Base-by-base conservation (phyloP, 192 early-diverging fungal genomes). In the Umbelopsis vinacea region DNA sequence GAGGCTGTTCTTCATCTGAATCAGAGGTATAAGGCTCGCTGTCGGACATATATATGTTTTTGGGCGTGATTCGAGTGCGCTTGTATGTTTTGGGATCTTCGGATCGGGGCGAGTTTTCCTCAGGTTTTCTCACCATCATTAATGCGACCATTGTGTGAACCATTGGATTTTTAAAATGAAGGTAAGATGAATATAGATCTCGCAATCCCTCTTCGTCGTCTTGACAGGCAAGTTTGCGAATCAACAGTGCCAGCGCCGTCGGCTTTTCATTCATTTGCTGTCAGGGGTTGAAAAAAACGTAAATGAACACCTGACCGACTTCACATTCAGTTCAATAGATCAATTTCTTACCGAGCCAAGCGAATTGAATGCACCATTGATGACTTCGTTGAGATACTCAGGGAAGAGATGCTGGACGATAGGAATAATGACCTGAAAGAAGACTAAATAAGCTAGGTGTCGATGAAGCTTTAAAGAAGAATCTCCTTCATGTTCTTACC, bases 21-120 rank as follows among this genome's bases (percentile, higher is more conserved):
- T 63, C 57, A 63, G 57, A 63, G 14, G 29, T 63, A 35, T 63
- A 14, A 12, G 17, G 33, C 14, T 63, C 57, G n/a, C 57, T 63
- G 19, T 63, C 57, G 3, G 57, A 19, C 4, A 10, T 33, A 35
- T 63, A 29, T 7, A 33, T 0, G n/a, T 19, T 50, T 6, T 12
- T 43, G 2, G 40, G 40, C 11, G 40, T 43, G 40, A 43, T 43
- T 43, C 40, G 40, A 11, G 40, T 43, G 40, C 40, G 40, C 11
- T 43, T 43, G 40, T 4, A 43, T 43, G 40, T 43, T 43, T 43
- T 43, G 0, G 40, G 40, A 43, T 43, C 40, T 6, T 43, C 40
- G 40, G 40, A 43, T 43, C 40, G 2, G 40, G 40, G 6, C 6
- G 40, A 43, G 3, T 43, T 7, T 43, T 43, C 40, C 0, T 43